These are phyloP conservation scores for Biscogniauxia mediterranea DNA, from an alignment of 2,329 filamentous ascomycete species.

Conservation along the genomic window DNA sequence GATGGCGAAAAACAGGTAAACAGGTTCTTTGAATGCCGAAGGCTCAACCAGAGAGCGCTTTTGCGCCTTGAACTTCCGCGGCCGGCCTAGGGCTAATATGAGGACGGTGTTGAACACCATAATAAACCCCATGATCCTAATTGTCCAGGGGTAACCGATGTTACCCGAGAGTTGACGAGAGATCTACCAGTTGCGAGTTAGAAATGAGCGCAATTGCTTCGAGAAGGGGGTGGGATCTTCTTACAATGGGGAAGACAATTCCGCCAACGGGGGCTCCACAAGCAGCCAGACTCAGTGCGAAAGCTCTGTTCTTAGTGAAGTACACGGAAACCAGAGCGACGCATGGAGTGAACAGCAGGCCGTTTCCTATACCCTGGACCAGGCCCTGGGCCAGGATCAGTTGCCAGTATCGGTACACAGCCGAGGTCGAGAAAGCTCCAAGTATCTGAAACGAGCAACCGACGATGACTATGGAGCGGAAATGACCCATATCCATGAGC, in stretches of 20 bases:
- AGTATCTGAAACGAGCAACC: slow-evolving; percentile 2
- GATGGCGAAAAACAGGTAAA: slow-evolving; percentile 37
- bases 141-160: slow-evolving; percentile 2
- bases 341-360: slow-evolving; percentile 2
- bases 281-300: slow-evolving; percentile 3
- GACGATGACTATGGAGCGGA: slow-evolving; percentile 2
- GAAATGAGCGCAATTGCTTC: not conserved
- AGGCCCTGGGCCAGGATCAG: slow-evolving; percentile 6
- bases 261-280: slow-evolving; percentile 4
- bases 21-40: slow-evolving; percentile 39
- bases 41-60: slow-evolving; percentile 40
- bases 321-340: slow-evolving; percentile 3
- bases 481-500: slow-evolving; percentile 4
- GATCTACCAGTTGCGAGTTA: not conserved
- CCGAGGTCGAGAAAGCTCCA: slow-evolving; percentile 3
- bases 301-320: slow-evolving; percentile 2
- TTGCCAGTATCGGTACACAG: slow-evolving; percentile 7
- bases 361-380: slow-evolving; percentile 3
- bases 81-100: slow-evolving; percentile 16
- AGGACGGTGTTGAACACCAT: slow-evolving; percentile 18
- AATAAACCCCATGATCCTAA: slow-evolving; percentile 13
- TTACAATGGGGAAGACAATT: slow-evolving; percentile 3
- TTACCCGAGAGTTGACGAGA: not conserved
- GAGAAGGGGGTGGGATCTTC: not conserved
- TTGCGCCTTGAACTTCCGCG: slow-evolving; percentile 13